phyloP scores from a whole-genome alignment of 2,329 filamentous ascomycete genomes.

The Penicillium sclerotiorum region DNA sequence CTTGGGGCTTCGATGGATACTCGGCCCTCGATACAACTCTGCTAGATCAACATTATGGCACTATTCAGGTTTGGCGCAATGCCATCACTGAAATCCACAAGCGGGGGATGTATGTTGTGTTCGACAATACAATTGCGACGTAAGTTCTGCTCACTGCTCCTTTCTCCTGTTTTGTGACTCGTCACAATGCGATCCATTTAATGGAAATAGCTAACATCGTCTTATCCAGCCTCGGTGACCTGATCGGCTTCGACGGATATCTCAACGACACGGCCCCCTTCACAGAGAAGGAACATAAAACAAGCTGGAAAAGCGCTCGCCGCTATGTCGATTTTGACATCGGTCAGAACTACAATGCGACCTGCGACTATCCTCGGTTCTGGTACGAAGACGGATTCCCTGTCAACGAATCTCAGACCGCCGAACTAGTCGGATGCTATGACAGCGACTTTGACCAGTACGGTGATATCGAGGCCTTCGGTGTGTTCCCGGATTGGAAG shows the following conservation, averaged over 20 bases:
- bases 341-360: constrained; percentile 55
- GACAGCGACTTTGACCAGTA: constrained; percentile 68
- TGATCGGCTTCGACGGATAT: constrained; percentile 65
- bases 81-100: constrained; percentile 62
- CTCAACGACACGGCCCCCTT: constrained; percentile 62
- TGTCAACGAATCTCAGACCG: constrained; percentile 50
- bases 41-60: constrained; percentile 64
- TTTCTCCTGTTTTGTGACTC: too few species aligned
- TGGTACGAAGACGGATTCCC: constrained; percentile 61
- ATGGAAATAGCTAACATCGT: too few species aligned
- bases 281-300: constrained; percentile 57
- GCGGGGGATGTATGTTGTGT: constrained; percentile 65
- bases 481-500: constrained; percentile 64
- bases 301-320: constrained; percentile 57
- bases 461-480: constrained; percentile 65
- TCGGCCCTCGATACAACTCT: constrained; percentile 63
- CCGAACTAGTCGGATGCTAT: constrained; percentile 58
- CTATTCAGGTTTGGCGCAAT: constrained; percentile 59
- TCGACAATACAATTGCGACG: constrained; percentile 69
- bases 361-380: constrained; percentile 63
- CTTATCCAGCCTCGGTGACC: constrained; percentile 54
- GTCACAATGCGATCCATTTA: too few species aligned
- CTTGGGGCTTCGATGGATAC: constrained; percentile 66
- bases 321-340: constrained; percentile 62
- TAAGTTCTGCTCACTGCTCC: constrained; percentile 40